Percentiles rank a stretch among this genome's conserved stretches.
These are phyloP conservation scores for Apiospora hydei DNA, from an alignment of 2,329 filamentous ascomycete species.

Conservation along the genomic window DNA sequence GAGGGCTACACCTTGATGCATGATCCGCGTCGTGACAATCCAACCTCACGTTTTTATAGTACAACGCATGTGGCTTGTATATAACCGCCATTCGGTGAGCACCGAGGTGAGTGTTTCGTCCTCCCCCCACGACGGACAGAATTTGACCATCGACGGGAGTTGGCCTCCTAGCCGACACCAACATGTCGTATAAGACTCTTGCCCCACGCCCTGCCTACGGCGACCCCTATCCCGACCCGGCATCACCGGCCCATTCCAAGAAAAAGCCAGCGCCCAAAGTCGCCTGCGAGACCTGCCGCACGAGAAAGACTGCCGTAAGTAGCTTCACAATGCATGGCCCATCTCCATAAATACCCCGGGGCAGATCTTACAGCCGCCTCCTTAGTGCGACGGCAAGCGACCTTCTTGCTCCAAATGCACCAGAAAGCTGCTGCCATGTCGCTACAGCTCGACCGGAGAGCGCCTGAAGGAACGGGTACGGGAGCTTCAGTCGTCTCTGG, in stretches of 20 bases:
- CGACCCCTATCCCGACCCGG: not conserved
- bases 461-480: not conserved
- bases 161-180: not conserved
- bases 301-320: constrained; percentile 14
- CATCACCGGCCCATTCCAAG: not conserved
- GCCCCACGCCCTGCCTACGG: not conserved
- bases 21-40: not conserved
- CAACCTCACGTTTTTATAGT: not conserved
- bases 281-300: constrained; percentile 1
- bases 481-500: not conserved
- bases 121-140: not conserved
- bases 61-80: not conserved
- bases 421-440: constrained; percentile 6
- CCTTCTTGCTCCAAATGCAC: constrained; percentile 6
- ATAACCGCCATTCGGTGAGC: not conserved
- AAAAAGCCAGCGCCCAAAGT: not conserved
- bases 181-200: constrained; percentile 12
- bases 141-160: not conserved
- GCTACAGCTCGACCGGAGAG: not conserved
- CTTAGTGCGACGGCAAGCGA: constrained; percentile 14
- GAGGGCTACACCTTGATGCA: not conserved
- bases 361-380: not conserved
- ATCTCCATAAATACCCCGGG: not conserved
- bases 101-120: not conserved
- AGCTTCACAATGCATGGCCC: not conserved